A percentile compares a stretch with the other conserved stretches of the same genome.
Conservation (phyloP, 805 yeast species). For the Ogataea saltuana region DNA sequence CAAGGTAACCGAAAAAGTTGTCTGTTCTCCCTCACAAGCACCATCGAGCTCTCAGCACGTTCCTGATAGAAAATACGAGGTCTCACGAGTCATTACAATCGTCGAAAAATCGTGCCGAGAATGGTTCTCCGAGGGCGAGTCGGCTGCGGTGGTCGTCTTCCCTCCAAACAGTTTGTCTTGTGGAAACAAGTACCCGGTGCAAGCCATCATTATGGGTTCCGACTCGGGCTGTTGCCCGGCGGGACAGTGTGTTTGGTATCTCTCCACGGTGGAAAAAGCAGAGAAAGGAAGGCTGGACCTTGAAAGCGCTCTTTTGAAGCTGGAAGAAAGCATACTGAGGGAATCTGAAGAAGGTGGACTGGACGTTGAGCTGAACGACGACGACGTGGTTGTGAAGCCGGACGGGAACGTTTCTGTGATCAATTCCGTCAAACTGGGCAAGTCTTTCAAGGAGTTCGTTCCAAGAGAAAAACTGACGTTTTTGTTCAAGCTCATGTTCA, state of each 20-base stretch:
- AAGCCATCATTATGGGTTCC: constrained; percentile 82
- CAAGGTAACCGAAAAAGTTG: constrained; percentile 74
- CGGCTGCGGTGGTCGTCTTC: constrained; percentile 85
- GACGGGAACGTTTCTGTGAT: constrained; percentile 65
- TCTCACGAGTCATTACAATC: constrained; percentile 76
- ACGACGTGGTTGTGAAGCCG: constrained; percentile 52
- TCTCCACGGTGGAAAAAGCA: constrained; percentile 73
- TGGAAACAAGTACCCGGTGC: constrained; percentile 71
- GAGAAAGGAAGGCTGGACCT: constrained; percentile 73
- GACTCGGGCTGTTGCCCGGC: constrained; percentile 84
- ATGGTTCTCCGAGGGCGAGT: constrained; percentile 88
- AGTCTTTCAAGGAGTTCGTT: constrained; percentile 79
- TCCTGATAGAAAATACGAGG: constrained; percentile 50
- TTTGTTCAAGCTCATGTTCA: constrained; percentile 60
- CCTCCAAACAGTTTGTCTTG: constrained; percentile 79
- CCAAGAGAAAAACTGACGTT: constrained; percentile 72
- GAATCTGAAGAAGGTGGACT: constrained; percentile 67
- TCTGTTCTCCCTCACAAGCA: constrained; percentile 72
- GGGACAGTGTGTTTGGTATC: constrained; percentile 90
- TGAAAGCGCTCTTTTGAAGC: constrained; percentile 73
- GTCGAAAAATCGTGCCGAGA: constrained; percentile 86
- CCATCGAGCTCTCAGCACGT: constrained; percentile 43
- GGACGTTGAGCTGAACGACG: constrained; percentile 52
- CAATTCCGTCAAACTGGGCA: constrained; percentile 82
- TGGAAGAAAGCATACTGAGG: constrained; percentile 78